Conservation (phyloP, 106 monocot species). For the Dioscorea zingiberensis region DNA sequence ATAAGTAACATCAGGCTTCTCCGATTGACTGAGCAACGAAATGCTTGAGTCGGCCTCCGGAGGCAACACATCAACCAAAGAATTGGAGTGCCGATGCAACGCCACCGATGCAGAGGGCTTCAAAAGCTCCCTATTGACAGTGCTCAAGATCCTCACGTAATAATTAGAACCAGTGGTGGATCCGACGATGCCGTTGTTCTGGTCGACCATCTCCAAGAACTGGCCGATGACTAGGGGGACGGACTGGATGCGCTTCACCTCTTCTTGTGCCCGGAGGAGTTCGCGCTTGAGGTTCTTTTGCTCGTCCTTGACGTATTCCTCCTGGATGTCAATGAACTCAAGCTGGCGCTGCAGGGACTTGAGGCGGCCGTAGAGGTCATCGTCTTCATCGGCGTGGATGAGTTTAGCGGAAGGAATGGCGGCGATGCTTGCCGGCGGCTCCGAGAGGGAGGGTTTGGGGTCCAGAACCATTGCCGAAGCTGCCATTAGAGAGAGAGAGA, state of each 20-base stretch:
- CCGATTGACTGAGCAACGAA: conserved; percentile 57
- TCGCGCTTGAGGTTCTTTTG: conserved; percentile 99
- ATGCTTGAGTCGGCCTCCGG: conserved; percentile 98
- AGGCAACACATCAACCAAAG: conserved; percentile 88
- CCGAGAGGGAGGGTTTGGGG: conserved; percentile 26
- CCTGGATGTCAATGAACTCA: conserved; percentile 95
- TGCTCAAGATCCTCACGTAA: conserved; percentile 91
- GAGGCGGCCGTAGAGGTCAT: conserved; percentile 78
- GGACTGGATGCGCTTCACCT: conserved; percentile 98
- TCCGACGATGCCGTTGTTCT: conserved; percentile 96
- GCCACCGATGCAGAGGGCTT: conserved; percentile 98
- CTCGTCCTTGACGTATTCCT: conserved; percentile 99
- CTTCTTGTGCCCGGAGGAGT: conserved; percentile 93
- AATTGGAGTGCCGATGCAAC: conserved; percentile 92
- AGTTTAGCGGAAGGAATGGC: conserved; percentile 6
- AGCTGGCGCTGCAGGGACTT: conserved; percentile 84
- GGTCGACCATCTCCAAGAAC: conserved; percentile 99
- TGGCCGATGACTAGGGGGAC: conserved; percentile 98
- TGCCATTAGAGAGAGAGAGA: too few relatives aligned
- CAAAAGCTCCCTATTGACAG: conserved; percentile 83
- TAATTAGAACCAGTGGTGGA: conserved; percentile 98
- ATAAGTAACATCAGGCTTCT: conserved; percentile 78
- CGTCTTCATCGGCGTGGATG: conserved; percentile 33
- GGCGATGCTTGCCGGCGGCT: conserved; percentile 33
- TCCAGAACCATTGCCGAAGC: conserved; percentile 47